These are phyloP conservation scores for Lipomyces chichibuensis DNA, from an alignment of 805 yeast species.

Conservation along the genomic window DNA sequence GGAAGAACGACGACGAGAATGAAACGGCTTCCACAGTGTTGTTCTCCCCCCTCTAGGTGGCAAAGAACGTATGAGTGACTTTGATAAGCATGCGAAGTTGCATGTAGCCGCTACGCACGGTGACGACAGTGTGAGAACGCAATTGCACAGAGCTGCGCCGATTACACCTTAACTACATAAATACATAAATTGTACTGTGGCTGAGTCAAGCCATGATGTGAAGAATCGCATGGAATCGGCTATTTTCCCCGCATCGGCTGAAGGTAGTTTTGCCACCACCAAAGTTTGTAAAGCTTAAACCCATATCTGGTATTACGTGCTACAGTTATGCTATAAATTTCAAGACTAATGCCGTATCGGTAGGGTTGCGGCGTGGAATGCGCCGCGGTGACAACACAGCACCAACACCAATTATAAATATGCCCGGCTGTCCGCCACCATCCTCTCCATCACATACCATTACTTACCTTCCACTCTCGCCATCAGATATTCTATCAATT, in stretches of 20 bases:
- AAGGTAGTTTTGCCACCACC: neutral
- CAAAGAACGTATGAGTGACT: neutral
- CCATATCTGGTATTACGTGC: neutral
- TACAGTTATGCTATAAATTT: neutral
- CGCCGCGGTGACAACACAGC: neutral
- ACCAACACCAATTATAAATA: neutral
- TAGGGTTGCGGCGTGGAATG: neutral
- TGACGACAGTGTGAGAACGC: neutral
- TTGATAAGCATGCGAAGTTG: neutral
- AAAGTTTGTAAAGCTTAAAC: no score
- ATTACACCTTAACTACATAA: neutral
- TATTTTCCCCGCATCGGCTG: neutral
- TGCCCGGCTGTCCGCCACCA: neutral
- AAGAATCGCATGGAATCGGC: neutral
- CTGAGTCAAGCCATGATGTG: neutral
- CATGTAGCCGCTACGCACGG: neutral
- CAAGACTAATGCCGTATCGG: neutral
- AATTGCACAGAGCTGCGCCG: neutral
- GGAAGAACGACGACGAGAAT: no score
- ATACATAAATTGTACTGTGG: neutral
- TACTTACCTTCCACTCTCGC: neutral
- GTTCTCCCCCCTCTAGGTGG: neutral
- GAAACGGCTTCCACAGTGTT: no score
- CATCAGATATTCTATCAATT: neutral
- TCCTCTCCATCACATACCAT: conserved; percentile 1